phyloP scores from a whole-genome alignment of 495 filamentous ascomycete species.

The Gamarada debralockiae region DNA sequence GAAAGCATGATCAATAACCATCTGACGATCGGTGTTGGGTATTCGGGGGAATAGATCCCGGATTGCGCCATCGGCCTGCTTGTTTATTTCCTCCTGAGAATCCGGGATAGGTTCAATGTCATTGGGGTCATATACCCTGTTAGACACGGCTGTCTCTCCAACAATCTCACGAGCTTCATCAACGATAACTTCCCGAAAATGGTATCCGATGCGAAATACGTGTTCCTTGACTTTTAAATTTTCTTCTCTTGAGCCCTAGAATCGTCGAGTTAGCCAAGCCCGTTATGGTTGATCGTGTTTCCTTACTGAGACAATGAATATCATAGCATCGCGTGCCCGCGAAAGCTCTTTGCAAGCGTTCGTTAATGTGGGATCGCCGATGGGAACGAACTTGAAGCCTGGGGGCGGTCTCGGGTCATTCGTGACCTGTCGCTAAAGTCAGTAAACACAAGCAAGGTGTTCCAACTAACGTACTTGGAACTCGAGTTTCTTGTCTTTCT shows the following conservation, averaged over 20 bases:
- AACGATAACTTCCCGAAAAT: conserved; percentile 53
- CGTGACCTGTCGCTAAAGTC: conserved; percentile 33
- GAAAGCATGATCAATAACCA: conserved; percentile 80
- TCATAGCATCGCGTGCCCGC: conserved; percentile 58
- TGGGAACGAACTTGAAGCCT: conserved; percentile 83
- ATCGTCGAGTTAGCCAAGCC: not conserved
- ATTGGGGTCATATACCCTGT: conserved; percentile 8
- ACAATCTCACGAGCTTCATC: conserved; percentile 36
- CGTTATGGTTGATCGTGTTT: not conserved
- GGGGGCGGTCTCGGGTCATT: conserved; percentile 50
- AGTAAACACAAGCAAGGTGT: not conserved
- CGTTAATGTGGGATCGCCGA: conserved; percentile 73
- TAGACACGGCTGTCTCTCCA: conserved; percentile 15
- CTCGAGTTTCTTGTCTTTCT: conserved; percentile 51
- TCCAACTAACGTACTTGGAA: conserved; percentile 11
- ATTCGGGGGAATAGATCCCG: conserved; percentile 85
- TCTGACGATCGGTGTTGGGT: conserved; percentile 68
- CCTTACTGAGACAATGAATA: conserved; percentile 77
- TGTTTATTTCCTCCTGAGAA: conserved; percentile 62
- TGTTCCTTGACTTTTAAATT: conserved; percentile 51
- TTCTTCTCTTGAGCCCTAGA: conserved; percentile 19
- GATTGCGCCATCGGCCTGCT: conserved; percentile 68
- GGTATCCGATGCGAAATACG: conserved; percentile 75
- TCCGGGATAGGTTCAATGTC: conserved; percentile 48
- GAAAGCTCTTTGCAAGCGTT: conserved; percentile 76